A percentile compares a stretch with the other conserved stretches of the same genome.
These are phyloP conservation scores for Dipteronia sinensis DNA, from an alignment of 345 rosid genomes.

Conservation along the genomic window DNA sequence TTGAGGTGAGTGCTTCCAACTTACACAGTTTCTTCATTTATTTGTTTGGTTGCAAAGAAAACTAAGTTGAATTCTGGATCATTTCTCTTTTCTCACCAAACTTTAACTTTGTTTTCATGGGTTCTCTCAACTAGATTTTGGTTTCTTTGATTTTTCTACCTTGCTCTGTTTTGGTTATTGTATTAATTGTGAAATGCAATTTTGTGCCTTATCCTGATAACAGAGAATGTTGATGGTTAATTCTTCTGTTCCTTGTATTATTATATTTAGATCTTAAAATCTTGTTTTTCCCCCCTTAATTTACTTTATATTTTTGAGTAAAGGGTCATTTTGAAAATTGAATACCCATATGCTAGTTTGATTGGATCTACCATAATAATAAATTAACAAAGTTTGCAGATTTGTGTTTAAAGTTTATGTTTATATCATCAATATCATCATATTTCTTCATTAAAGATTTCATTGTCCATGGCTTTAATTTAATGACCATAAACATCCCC, in stretches of 20 bases:
- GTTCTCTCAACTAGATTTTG: background rate
- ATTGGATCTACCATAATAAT: background rate
- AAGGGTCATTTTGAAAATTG: background rate
- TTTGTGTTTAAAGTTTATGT: background rate
- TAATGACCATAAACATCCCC: background rate
- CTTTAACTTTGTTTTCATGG: background rate
- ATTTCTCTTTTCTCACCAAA: background rate
- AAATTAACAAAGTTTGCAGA: background rate
- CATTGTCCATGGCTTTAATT: background rate
- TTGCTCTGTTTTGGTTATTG: background rate
- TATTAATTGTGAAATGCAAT: background rate
- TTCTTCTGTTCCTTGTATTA: background rate
- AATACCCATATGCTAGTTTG: background rate
- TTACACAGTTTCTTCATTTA: no score
- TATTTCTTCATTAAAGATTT: background rate
- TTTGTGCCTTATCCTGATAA: background rate
- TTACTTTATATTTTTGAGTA: background rate
- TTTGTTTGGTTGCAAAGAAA: constrained; percentile 3
- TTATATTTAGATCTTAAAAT: background rate
- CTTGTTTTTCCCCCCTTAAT: background rate
- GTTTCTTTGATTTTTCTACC: background rate
- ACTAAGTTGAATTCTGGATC: background rate
- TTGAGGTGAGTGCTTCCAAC: background rate
- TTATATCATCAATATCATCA: background rate
- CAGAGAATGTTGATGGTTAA: background rate